These are phyloP conservation scores for Lepidium campestre DNA, from an alignment of 441 rosid genomes.

Conservation along the genomic window DNA sequence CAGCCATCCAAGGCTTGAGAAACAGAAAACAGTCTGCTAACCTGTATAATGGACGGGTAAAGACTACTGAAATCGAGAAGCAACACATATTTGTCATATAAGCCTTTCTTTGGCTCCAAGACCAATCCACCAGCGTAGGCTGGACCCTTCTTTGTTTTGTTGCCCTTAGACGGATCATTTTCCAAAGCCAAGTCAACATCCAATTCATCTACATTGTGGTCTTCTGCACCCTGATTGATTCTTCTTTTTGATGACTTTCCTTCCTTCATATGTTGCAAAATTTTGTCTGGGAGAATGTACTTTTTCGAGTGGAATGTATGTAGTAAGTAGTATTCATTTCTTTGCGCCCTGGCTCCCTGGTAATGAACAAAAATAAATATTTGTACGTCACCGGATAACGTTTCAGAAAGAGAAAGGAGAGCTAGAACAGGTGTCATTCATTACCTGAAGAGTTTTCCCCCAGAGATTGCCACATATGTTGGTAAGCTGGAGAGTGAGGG, in stretches of 20 bases:
- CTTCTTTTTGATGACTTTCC: slow-evolving; percentile 52
- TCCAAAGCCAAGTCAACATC: slow-evolving; percentile 43
- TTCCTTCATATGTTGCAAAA: slow-evolving; percentile 49
- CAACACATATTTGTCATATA: slow-evolving; percentile 87
- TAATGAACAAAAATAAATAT: slow-evolving; percentile 15
- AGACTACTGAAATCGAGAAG: slow-evolving; percentile 98
- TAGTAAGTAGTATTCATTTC: slow-evolving; percentile 88
- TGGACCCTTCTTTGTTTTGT: slow-evolving; percentile 78
- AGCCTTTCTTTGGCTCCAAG: slow-evolving; percentile 93
- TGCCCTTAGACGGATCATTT: slow-evolving; percentile 39
- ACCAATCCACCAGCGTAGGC: slow-evolving; percentile 95
- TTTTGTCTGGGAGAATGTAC: slow-evolving; percentile 90
- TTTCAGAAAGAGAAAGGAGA: neutral
- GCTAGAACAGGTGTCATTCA: slow-evolving; percentile 16
- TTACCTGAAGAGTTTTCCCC: slow-evolving; percentile 97
- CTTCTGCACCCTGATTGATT: slow-evolving; percentile 42
- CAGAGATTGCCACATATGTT: slow-evolving; percentile 98
- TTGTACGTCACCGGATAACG: too few species aligned
- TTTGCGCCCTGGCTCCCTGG: slow-evolving; percentile 97
- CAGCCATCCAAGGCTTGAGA: slow-evolving; percentile 12
- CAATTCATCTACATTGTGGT: slow-evolving; percentile 38
- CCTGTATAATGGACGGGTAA: slow-evolving; percentile 99
- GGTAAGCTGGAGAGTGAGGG: slow-evolving; percentile 95
- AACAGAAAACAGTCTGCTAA: slow-evolving; percentile 27
- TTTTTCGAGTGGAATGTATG: slow-evolving; percentile 92